Percentiles rank a stretch among this genome's conserved stretches.
Evolutionary conservation across 2,329 filamentous ascomycete genomes (phyloP).

Genomic region (Pseudogymnoascus sp.): DNA sequence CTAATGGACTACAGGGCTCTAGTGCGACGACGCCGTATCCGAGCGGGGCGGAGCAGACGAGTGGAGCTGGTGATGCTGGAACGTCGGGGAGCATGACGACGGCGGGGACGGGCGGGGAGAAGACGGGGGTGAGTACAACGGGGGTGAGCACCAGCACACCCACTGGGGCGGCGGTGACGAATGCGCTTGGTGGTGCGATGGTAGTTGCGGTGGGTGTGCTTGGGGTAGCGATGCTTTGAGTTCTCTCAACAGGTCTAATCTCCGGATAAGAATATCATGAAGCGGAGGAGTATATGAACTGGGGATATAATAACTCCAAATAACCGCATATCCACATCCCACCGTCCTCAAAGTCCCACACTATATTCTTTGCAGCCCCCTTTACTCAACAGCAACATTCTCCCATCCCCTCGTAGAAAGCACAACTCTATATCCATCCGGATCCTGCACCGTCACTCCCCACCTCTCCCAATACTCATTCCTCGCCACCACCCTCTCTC

Average conservation of each 20-base stretch:
- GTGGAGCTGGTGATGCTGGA: background rate
- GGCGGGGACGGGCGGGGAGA: background rate
- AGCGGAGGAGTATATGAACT: background rate
- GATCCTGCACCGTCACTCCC: conserved; percentile 38
- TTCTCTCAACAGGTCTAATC: too few relatives aligned
- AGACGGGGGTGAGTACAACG: too few relatives aligned
- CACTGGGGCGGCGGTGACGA: background rate
- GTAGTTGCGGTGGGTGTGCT: background rate
- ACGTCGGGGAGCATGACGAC: background rate
- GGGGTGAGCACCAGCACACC: background rate
- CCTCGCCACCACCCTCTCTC: conserved; percentile 30
- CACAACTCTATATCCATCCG: conserved; percentile 39
- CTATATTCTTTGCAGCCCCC: too few relatives aligned
- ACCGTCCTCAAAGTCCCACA: too few relatives aligned
- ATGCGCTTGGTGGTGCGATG: background rate
- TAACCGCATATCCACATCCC: background rate
- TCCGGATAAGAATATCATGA: too few relatives aligned
- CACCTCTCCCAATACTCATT: conserved; percentile 39
- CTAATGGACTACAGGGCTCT: background rate
- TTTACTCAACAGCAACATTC: background rate
- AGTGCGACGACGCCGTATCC: background rate
- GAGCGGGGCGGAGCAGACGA: background rate
- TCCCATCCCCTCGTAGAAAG: conserved; percentile 28
- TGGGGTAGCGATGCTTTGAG: background rate
- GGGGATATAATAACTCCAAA: background rate